These are phyloP conservation scores for Tephrocybe rancida DNA, from an alignment of 768 basidiomycete genomes.

Conservation along the genomic window DNA sequence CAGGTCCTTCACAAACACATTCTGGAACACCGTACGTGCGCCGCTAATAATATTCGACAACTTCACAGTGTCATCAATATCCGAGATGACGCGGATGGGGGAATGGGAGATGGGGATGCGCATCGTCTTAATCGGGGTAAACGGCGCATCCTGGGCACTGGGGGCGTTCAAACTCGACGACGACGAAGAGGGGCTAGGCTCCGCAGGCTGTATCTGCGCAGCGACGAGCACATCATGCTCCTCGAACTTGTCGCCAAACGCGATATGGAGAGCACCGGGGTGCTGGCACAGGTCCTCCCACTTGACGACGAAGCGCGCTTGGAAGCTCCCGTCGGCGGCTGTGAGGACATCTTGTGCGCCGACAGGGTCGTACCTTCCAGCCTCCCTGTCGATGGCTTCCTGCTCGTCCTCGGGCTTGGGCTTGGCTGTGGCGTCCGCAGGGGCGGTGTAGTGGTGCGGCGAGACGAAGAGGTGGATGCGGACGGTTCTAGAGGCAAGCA, in stretches of 20 bases:
- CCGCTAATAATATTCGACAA: conserved; percentile 77
- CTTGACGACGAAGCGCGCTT: conserved; percentile 56
- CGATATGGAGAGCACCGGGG: conserved; percentile 56
- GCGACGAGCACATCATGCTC: conserved; percentile 60
- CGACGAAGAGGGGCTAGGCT: conserved; percentile 11
- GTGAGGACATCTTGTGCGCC: conserved; percentile 55
- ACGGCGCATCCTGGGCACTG: background rate
- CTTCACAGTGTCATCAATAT: conserved; percentile 95
- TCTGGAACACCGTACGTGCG: conserved; percentile 81
- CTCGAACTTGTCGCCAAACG: conserved; percentile 51
- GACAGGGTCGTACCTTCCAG: conserved; percentile 46
- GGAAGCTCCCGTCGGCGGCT: conserved; percentile 73
- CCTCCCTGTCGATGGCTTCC: conserved; percentile 28
- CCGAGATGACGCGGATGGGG: conserved; percentile 81
- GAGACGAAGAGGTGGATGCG: conserved; percentile 62
- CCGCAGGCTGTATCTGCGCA: conserved; percentile 51
- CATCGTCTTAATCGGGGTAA: conserved; percentile 27
- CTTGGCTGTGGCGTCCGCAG: conserved; percentile 6
- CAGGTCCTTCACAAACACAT: conserved; percentile 89
- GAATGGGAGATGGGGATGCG: conserved; percentile 59
- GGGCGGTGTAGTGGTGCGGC: conserved; percentile 27
- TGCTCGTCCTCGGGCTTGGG: conserved; percentile 25
- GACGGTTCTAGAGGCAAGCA: conserved; percentile 63
- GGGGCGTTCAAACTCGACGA: conserved; percentile 4
- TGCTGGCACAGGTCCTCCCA: conserved; percentile 74